phyloP scores from a whole-genome alignment of 78 protist species.

The Acrasis kona region DNA sequence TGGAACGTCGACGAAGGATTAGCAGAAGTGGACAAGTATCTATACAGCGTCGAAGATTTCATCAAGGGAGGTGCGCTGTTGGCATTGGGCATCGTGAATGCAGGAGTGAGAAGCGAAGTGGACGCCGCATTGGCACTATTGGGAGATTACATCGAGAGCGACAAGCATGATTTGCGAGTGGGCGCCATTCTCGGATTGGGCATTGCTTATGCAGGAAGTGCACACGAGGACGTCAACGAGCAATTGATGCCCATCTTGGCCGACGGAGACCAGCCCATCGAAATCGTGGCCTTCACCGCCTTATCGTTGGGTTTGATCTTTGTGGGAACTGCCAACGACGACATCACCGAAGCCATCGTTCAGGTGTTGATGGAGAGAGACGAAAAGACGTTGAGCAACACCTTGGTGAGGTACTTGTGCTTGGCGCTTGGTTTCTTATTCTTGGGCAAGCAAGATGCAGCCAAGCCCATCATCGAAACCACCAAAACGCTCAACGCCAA shows the following conservation, averaged over 20 bases:
- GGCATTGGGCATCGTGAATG: constrained; percentile 76
- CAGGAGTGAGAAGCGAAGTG: constrained; percentile 65
- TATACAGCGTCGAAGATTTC: constrained; percentile 55
- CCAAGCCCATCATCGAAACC: constrained; percentile 66
- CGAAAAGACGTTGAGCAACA: background rate
- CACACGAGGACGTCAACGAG: constrained; percentile 26
- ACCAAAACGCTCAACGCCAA: constrained; percentile 44
- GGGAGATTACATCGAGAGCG: constrained; percentile 24
- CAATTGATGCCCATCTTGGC: constrained; percentile 21
- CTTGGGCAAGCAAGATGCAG: constrained; percentile 52
- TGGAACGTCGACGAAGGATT: constrained; percentile 95
- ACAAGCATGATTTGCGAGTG: background rate
- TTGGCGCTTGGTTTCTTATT: background rate
- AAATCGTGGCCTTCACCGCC: constrained; percentile 62
- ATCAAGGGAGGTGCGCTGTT: constrained; percentile 92
- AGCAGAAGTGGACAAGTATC: constrained; percentile 61
- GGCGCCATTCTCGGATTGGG: constrained; percentile 54
- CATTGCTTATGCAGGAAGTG: constrained; percentile 38
- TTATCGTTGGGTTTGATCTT: constrained; percentile 78
- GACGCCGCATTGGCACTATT: constrained; percentile 84
- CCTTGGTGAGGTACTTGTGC: constrained; percentile 12
- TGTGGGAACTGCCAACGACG: constrained; percentile 78
- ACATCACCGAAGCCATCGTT: constrained; percentile 39
- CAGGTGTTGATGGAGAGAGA: constrained; percentile 37
- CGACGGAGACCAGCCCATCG: constrained; percentile 53